Evolutionary conservation across 2,329 filamentous ascomycete species (phyloP), one percentile per base, ranked within the genome.

Genomic region (Dryadomyces quercus-mongolicae): DNA sequence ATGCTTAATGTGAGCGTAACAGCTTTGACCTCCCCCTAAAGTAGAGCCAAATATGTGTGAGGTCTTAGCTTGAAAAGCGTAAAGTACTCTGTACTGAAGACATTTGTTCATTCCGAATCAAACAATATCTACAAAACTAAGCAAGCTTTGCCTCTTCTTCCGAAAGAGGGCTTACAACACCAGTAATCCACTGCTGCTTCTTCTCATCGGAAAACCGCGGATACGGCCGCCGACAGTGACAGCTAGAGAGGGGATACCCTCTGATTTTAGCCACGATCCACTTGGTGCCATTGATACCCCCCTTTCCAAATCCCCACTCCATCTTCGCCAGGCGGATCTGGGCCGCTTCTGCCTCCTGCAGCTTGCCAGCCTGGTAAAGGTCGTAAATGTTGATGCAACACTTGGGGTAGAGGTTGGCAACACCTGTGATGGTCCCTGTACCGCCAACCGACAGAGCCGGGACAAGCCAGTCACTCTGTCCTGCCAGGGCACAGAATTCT

Each of bases 391-490:
- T 65, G 50, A 79, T 65, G 61, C 73, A 78, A n/a, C 64, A 58
- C 62, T 71, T 72, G 2, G 78, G 79, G 61, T 76, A 81, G 5
- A 84, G 66, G 57, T 84, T 83, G 13, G 75, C 81, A 47, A 82
- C 74, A 1, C 78, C 80, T 0, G 80, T 78, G 49, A 84, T 78
- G 54, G 72, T 75, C 10, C 81, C 81, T 2, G 73, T 73, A 42
- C 73, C 75, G 25, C 81, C 80, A 5, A 76, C 74, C 2, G 72
- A 72, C 45, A 84, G 64, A 0, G 76, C 78, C 1, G 78, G 78
- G 50, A 84, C 70, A 10, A 88, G 67, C 66, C 85, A 88, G 63
- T 88, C 85, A 3, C 78, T 80, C 67, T 88, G 84, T 0, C 85
- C 86, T 0, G 83, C 84, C 61, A 80, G 86, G 0, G 80, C 78